A percentile compares a stretch with the other conserved stretches of the same genome.
phyloP scores from a whole-genome alignment of 768 basidiomycete species.

The Tricholoma hemisulphureum region DNA sequence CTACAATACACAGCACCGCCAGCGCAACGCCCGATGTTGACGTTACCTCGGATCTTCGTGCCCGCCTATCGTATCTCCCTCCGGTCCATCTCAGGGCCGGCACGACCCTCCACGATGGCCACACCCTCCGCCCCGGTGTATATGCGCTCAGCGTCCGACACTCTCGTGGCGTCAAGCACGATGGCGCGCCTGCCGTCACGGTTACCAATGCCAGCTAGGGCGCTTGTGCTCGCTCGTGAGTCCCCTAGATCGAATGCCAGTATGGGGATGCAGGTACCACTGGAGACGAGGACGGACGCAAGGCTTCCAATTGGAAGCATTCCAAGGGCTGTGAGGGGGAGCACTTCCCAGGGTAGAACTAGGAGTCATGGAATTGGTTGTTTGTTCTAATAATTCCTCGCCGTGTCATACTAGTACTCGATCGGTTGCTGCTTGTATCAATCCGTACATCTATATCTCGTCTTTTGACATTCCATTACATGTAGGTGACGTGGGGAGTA shows the following conservation, averaged over 20 bases:
- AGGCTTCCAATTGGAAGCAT: neutral
- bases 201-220: neutral
- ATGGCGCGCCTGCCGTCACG: neutral
- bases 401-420: neutral
- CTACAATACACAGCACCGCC: neutral
- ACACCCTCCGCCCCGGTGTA: neutral
- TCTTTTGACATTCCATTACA: too few species aligned
- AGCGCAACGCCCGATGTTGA: neutral
- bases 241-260: neutral
- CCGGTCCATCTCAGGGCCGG: constrained; percentile 2
- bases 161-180: neutral
- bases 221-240: neutral
- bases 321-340: neutral
- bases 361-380: neutral
- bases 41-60: neutral
- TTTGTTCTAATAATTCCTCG: neutral
- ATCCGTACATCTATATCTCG: too few species aligned
- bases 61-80: constrained; percentile 2
- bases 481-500: neutral
- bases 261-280: neutral
- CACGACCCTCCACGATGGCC: neutral
- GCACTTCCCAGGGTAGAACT: neutral
- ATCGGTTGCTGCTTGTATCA: neutral
- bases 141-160: neutral
- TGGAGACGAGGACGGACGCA: neutral